These are phyloP conservation scores for Ustilago esculenta DNA, from an alignment of 1,284 basidiomycete genomes.

Conservation along the genomic window DNA sequence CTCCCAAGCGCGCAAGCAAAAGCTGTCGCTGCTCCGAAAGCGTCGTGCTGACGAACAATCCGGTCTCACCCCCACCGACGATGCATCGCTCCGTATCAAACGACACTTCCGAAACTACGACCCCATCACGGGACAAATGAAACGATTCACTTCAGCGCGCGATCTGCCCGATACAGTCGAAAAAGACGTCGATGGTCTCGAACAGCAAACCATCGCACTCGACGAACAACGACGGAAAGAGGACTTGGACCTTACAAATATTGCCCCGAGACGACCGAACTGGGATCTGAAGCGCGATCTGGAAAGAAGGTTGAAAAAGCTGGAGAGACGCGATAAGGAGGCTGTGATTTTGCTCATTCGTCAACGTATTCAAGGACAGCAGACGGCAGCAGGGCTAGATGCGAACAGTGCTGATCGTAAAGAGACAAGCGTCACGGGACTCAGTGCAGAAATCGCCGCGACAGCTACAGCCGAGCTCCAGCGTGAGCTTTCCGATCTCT, in stretches of 20 bases:
- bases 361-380: constrained; percentile 66
- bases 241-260: constrained; percentile 93
- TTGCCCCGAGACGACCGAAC: constrained; percentile 93
- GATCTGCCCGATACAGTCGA: constrained; percentile 86
- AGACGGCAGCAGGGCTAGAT: constrained; percentile 27
- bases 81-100: constrained; percentile 42
- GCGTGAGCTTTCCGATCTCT: background rate
- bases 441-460: constrained; percentile 40
- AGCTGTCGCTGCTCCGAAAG: constrained; percentile 81
- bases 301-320: constrained; percentile 84
- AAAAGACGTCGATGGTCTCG: constrained; percentile 81
- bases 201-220: constrained; percentile 82
- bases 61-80: background rate
- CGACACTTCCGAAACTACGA: constrained; percentile 66
- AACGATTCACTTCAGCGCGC: constrained; percentile 69
- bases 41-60: constrained; percentile 72
- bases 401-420: constrained; percentile 8
- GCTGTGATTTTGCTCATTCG: constrained; percentile 91
- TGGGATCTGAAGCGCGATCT: constrained; percentile 97
- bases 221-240: constrained; percentile 84
- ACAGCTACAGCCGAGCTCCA: constrained; percentile 26
- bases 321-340: constrained; percentile 90
- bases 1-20: constrained; percentile 84
- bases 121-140: constrained; percentile 60
- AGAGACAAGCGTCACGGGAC: constrained; percentile 16